Percentiles rank a stretch among this genome's conserved stretches.
These are phyloP conservation scores for Carpinus fangiana DNA, from an alignment of 306 rosid genomes.

Conservation along the genomic window DNA sequence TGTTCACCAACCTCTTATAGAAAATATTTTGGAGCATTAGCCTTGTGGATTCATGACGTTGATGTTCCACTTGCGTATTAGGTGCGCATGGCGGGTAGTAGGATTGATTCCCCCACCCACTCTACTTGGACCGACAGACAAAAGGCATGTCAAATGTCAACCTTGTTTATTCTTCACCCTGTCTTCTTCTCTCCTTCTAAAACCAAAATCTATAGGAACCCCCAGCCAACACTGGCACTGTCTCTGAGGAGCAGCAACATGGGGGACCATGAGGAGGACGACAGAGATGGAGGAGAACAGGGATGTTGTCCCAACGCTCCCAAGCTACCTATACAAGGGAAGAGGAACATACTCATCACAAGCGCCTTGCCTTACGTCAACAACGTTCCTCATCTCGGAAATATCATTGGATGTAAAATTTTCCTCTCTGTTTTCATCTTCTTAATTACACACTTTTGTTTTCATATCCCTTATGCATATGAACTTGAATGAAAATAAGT, in stretches of 20 bases:
- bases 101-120: not conserved
- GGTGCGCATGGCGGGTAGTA: not conserved
- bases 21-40: not conserved
- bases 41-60: constrained; percentile 1
- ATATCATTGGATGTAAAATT: constrained; percentile 73
- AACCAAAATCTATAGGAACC: not conserved
- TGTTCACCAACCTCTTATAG: not conserved
- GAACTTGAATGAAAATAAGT: not conserved
- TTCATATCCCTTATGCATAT: not conserved
- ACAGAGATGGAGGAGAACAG: constrained; percentile 9
- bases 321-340: constrained; percentile 76
- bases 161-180: not conserved
- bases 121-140: not conserved
- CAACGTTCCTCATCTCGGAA: constrained; percentile 96
- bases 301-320: constrained; percentile 17
- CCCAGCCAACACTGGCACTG: not conserved
- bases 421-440: not conserved
- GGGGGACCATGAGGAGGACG: constrained; percentile 16
- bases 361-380: constrained; percentile 97
- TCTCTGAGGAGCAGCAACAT: not conserved
- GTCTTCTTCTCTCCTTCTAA: not conserved
- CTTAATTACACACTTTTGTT: not conserved
- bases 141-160: not conserved
- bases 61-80: not conserved
- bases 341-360: constrained; percentile 90